Evolutionary conservation across 2,329 filamentous ascomycete genomes (phyloP), one percentile per base, ranked within the genome.

Genomic region (Xylaria sp.): DNA sequence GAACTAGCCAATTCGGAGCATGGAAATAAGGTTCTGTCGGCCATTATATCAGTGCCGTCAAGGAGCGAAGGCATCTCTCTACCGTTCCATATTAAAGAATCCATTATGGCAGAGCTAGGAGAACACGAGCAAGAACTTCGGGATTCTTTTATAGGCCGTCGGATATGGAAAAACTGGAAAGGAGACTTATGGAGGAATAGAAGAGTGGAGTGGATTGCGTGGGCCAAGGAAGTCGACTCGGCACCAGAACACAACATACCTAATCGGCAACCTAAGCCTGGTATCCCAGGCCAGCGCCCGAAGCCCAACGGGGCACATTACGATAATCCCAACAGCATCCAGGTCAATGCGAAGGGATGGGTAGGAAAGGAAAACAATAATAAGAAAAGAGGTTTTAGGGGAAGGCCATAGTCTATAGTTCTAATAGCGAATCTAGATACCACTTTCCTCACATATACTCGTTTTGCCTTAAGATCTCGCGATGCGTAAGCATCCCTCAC

Each of bases 61-160:
- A 84, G 82, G 69, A 83, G 82, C 50, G 80, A 81, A 19, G 82
- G 82, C 61, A 80, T 82, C 64, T 82, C 82, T 68, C 77, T 89
- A 54, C 86, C 87, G 0, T 86, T 87, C 76, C 86, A 89, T 73
- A 78, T 87, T 69, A 89, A 89, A 77, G 85, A 89, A 73, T 80
- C 81, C 50, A 79, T 88, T 68, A 86, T 89, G 81, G 71, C 79
- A 4, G 78, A 81, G 64, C 80, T 89, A 1, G 84, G 81, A 2
- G 76, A 81, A 42, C 79, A 81, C 61, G 87, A 89, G 76, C 74
- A 79, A 21, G 79, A 82, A 61, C 79, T 89, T 42, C 81, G 87
- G 14, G 82, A 86, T 50, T 83, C 82, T 3, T 88, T 85, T 81
- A 82, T 84, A 70, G 87, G 87, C 0, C 80, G 87, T 8, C 85